Conservation (phyloP, 1,139 yeast genomes). For the Komagataea norvegica region DNA sequence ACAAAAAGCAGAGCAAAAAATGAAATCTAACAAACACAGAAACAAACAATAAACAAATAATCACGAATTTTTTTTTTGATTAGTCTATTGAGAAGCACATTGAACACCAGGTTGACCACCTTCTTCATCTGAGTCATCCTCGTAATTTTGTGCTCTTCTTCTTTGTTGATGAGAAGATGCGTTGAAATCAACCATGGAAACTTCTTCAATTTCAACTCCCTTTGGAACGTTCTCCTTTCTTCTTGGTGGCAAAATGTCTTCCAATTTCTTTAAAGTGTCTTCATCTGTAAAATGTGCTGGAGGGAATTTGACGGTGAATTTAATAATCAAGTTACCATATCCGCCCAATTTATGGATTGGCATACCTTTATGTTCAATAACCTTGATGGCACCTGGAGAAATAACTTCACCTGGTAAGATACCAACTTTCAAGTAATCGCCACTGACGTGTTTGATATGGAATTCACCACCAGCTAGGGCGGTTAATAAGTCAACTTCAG, state of each 20-base stretch:
- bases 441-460: constrained; percentile 79
- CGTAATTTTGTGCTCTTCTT: constrained; percentile 45
- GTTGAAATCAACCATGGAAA: constrained; percentile 62
- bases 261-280: constrained; percentile 62
- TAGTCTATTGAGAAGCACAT: constrained; percentile 72
- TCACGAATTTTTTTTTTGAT: constrained; percentile 5
- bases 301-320: constrained; percentile 74
- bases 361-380: constrained; percentile 95
- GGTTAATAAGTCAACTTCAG: constrained; percentile 85
- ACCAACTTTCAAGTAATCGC: constrained; percentile 79
- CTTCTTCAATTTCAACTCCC: constrained; percentile 75
- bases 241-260: constrained; percentile 65
- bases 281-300: constrained; percentile 55
- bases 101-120: constrained; percentile 79
- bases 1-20: too few species aligned
- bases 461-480: constrained; percentile 96
- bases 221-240: constrained; percentile 49
- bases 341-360: constrained; percentile 76
- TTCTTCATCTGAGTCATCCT: constrained; percentile 64
- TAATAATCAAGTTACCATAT: constrained; percentile 65
- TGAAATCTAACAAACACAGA: not conserved
- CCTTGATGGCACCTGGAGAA: constrained; percentile 76
- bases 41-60: not conserved
- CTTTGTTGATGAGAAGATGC: constrained; percentile 46
- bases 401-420: constrained; percentile 92